These are phyloP conservation scores for Tolypocladium ophioglossoides DNA, from an alignment of 2,329 filamentous ascomycete genomes.

Conservation along the genomic window DNA sequence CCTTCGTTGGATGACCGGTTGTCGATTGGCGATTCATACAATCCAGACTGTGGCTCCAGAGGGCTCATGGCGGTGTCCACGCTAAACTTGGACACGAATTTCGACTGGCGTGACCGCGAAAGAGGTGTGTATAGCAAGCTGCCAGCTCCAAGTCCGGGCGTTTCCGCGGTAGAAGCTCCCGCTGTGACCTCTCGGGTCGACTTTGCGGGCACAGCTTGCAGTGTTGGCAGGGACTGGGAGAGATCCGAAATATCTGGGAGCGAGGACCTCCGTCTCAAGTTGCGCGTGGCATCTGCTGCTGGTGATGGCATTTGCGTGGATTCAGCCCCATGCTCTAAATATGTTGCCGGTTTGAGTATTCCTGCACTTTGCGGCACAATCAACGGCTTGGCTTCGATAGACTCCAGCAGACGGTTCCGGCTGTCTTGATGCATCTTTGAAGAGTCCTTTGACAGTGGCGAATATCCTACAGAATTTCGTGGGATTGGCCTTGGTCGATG, in stretches of 20 bases:
- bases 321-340: not conserved
- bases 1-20: conserved; percentile 12
- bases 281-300: not conserved
- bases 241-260: not conserved
- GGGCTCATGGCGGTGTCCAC: conserved; percentile 13
- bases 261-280: not conserved
- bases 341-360: not conserved
- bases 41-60: conserved; percentile 1
- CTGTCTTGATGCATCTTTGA: not conserved
- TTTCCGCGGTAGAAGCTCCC: not conserved
- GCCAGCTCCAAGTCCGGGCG: not conserved
- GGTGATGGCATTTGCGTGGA: not conserved
- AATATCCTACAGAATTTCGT: conserved; percentile 19
- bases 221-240: not conserved
- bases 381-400: not conserved
- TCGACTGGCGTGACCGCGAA: not conserved
- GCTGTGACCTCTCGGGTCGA: not conserved
- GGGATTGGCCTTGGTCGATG: conserved; percentile 47
- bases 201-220: not conserved
- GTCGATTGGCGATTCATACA: conserved; percentile 1
- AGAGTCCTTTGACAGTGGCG: not conserved
- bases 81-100: conserved; percentile 19
- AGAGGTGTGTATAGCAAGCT: not conserved
- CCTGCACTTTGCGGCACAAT: not conserved
- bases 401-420: not conserved